Conservation (phyloP, 192 early-diverging fungal species). For the Coemansia sp. region DNA sequence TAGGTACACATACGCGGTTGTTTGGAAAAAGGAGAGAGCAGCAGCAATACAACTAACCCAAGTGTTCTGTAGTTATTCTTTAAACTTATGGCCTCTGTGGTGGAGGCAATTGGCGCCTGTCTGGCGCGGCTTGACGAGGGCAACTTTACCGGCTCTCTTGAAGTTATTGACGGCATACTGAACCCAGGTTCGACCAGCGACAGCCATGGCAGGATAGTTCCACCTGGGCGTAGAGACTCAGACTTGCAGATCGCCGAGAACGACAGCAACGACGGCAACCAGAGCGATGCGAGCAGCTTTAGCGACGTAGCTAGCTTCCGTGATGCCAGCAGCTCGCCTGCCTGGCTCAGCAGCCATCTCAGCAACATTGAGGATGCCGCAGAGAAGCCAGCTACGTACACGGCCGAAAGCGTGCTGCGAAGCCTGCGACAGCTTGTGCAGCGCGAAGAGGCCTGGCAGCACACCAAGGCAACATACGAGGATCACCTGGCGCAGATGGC, state of each 20-base stretch:
- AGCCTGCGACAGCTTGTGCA: slow-evolving; percentile 35
- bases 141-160: slow-evolving; percentile 39
- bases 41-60: neutral
- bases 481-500: slow-evolving; percentile 46
- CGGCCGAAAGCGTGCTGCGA: slow-evolving; percentile 22
- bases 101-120: slow-evolving; percentile 39
- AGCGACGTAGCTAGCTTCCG: slow-evolving; percentile 43
- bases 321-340: slow-evolving; percentile 48
- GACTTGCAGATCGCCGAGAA: neutral
- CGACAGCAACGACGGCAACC: slow-evolving; percentile 4
- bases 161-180: slow-evolving; percentile 18
- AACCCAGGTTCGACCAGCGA: neutral
- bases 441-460: slow-evolving; percentile 35
- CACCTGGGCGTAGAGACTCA: neutral
- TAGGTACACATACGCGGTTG: neutral
- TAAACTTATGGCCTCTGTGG: slow-evolving; percentile 3
- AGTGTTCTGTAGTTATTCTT: neutral
- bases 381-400: slow-evolving; percentile 3
- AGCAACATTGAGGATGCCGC: neutral
- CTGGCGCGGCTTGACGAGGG: slow-evolving; percentile 33
- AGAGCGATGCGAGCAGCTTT: slow-evolving; percentile 36
- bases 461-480: slow-evolving; percentile 29
- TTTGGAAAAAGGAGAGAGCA: neutral
- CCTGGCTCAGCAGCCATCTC: slow-evolving; percentile 20
- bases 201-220: neutral